Percentiles rank a stretch among this genome's conserved stretches.
These are phyloP conservation scores for Chloromonas sp. DNA, from an alignment of 163 green algal species.

Conservation along the genomic window DNA sequence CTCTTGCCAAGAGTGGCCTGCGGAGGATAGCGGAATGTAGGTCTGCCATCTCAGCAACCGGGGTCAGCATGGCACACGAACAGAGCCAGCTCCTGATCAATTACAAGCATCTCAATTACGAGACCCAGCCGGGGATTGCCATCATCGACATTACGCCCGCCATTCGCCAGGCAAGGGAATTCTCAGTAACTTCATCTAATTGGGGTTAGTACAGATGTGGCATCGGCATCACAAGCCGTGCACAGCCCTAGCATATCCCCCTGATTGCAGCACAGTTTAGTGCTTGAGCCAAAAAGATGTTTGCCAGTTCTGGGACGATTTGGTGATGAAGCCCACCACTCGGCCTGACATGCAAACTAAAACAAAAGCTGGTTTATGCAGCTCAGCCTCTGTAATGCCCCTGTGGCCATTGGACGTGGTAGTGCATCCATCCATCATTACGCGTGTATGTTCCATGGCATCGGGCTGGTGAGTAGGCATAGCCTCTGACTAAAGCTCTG, in stretches of 20 bases:
- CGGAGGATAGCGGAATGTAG: too few relatives aligned
- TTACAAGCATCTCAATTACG: constrained; percentile 8
- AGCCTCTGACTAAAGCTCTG: too few relatives aligned
- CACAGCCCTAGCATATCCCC: neutral
- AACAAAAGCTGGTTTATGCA: too few relatives aligned
- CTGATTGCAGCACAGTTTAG: neutral
- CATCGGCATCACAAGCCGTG: neutral
- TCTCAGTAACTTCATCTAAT: neutral
- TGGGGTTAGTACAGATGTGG: too few relatives aligned
- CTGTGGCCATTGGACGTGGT: too few relatives aligned
- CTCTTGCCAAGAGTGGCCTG: too few relatives aligned
- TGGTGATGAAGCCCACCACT: neutral
- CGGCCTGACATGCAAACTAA: neutral
- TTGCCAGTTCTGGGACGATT: neutral
- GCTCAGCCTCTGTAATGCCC: too few relatives aligned
- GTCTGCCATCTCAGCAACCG: too few relatives aligned
- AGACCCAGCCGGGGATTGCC: constrained; percentile 37
- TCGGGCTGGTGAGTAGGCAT: too few relatives aligned
- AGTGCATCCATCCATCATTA: too few relatives aligned
- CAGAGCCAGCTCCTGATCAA: neutral
- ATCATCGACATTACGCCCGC: constrained; percentile 51
- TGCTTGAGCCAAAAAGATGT: neutral
- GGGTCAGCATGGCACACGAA: too few relatives aligned
- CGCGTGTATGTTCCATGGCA: too few relatives aligned
- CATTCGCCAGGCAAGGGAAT: constrained; percentile 26